Evolutionary conservation across 2,329 filamentous ascomycete genomes (phyloP), one percentile per base, ranked within the genome.

Genomic region (Coniochaeta sp.): DNA sequence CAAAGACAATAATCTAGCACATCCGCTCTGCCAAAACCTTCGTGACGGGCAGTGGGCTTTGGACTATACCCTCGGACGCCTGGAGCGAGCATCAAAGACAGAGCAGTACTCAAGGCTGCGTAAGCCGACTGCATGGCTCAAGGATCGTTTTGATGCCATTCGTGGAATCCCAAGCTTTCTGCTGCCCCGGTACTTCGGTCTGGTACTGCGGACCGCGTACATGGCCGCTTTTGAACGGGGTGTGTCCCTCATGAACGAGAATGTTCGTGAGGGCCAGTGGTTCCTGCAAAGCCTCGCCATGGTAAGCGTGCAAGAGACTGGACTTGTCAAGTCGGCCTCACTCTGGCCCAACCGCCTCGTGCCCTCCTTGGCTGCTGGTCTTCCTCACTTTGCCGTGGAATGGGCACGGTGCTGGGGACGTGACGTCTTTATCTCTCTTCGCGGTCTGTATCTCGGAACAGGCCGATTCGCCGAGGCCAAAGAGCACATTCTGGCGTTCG

Each of bases 321-420:
- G 95, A 6, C 86, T 89, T 63, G 90, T 96, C 67, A 91, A 91
- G 69, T 96, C 92, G 14, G 93, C 89, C 2, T 98, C 93, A 0
- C 77, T 99, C 12, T 97, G 91, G 82, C 93, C 95, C 0, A 83
- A 87, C 65, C 93, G 91, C 72, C 78, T 84, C 22, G 92, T 96
- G 0, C 91, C 93, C 1, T 93, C 89, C 57, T 81, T 99, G 66
- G 93, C 95, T 19, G 95, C 95, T 34, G 95, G 95, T 17, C 78
- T 99, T 55, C 95, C 95, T 38, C 95, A 99, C 74, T 99, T 99
- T 70, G 85, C 95, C 0, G 89, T 90, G 9, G 89, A 92, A 67
- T 99, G 95, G 93, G 93, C 93, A 57, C 85, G 95, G 67, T 97
- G 93, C 74, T 99, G 95, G 95, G 95, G 96, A 8, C 88, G 95